phyloP scores from a whole-genome alignment of 2,329 filamentous ascomycete species.

The Diaporthe ilicicola region DNA sequence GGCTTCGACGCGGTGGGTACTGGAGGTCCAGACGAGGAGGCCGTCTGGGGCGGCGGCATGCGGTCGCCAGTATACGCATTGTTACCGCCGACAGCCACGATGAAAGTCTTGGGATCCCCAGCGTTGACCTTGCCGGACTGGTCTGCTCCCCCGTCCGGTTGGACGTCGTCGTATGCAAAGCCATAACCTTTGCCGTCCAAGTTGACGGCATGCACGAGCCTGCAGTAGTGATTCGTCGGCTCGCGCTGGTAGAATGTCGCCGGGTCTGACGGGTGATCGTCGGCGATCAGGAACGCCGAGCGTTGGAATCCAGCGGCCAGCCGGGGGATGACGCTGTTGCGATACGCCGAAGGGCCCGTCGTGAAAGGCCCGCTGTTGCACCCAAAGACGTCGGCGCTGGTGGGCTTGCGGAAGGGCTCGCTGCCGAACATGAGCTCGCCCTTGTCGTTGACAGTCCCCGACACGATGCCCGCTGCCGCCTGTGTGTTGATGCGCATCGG shows the following conservation, averaged over 20 bases:
- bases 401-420: conserved; percentile 63
- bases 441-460: conserved; percentile 55
- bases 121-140: conserved; percentile 65
- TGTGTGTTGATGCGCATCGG: conserved; percentile 71
- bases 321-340: conserved; percentile 55
- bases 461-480: conserved; percentile 61
- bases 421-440: conserved; percentile 48
- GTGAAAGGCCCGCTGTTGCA: conserved; percentile 72
- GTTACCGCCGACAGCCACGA: conserved; percentile 59
- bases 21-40: not conserved
- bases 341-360: conserved; percentile 48
- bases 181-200: conserved; percentile 65
- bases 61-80: conserved; percentile 39
- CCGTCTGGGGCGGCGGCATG: conserved; percentile 1
- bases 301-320: conserved; percentile 61
- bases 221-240: conserved; percentile 65
- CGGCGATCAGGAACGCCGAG: conserved; percentile 57
- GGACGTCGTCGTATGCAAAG: conserved; percentile 70
- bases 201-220: conserved; percentile 63
- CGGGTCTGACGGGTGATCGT: conserved; percentile 48
- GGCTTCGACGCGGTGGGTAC: conserved; percentile 11
- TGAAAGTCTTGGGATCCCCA: conserved; percentile 56
- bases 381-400: conserved; percentile 70
- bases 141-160: conserved; percentile 57
- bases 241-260: conserved; percentile 48